These are phyloP conservation scores for Blastocystis sp. DNA, from an alignment of 352 stramenopile species.

Conservation along the genomic window DNA sequence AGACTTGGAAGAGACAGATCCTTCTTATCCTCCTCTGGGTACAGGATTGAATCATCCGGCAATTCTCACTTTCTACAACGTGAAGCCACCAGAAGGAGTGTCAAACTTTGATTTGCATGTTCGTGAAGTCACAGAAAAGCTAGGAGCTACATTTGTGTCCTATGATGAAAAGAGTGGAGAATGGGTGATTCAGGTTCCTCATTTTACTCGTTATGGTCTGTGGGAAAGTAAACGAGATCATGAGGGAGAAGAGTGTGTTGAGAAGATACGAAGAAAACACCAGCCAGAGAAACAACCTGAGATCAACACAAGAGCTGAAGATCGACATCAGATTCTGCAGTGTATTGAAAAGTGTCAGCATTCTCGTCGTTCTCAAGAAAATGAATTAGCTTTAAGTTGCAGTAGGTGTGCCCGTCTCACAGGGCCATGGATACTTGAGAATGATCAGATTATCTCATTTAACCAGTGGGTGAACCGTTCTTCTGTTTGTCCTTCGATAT, in stretches of 20 bases:
- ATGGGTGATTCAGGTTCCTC: conserved; percentile 1
- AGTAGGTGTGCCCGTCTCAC: not conserved
- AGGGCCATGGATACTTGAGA: no score
- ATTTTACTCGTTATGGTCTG: conserved; percentile 50
- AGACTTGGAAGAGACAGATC: not conserved
- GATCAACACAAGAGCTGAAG: not conserved
- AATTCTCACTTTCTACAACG: conserved; percentile 29
- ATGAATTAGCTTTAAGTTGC: not conserved
- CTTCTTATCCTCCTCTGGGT: not conserved
- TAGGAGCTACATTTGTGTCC: not conserved
- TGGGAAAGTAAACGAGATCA: not conserved
- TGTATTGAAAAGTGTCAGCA: not conserved
- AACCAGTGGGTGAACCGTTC: no score
- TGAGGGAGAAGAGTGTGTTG: not conserved
- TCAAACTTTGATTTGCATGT: not conserved
- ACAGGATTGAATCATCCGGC: conserved; percentile 32
- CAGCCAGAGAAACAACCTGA: not conserved
- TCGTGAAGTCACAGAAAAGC: not conserved
- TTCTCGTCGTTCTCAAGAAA: not conserved
- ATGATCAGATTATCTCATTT: no score
- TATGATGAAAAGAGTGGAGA: not conserved
- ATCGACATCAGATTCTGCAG: not conserved
- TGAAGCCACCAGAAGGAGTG: not conserved
- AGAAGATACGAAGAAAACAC: not conserved
- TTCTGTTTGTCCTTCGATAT: no score